A percentile compares a stretch with the other conserved stretches of the same genome.
Evolutionary conservation across 225 moss, liverwort and hornwort genomes (phyloP).

Genomic region (Sphagnum contortum): DNA sequence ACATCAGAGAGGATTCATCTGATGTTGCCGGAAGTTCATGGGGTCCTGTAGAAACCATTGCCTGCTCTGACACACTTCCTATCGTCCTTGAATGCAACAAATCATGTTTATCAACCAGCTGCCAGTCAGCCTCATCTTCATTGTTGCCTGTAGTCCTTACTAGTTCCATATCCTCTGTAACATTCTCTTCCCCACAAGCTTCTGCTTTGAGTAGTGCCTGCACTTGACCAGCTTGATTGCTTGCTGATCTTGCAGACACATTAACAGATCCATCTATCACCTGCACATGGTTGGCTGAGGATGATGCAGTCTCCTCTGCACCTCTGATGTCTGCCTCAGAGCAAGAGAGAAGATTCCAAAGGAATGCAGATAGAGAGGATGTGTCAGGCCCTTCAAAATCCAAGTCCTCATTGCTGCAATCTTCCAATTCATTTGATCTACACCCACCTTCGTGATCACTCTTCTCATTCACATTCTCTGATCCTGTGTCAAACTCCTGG

Average conservation of each 20-base stretch:
- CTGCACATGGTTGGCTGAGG: constrained; percentile 26
- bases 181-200: constrained; percentile 9
- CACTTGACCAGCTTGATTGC: constrained; percentile 11
- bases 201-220: constrained; percentile 36
- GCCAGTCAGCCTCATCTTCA: constrained; percentile 85
- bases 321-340: constrained; percentile 29
- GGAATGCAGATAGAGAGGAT: constrained; percentile 90
- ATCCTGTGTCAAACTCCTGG: background rate
- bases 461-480: background rate
- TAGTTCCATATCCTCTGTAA: constrained; percentile 22
- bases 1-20: constrained; percentile 51
- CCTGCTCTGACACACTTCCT: constrained; percentile 9
- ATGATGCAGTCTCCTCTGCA: constrained; percentile 21
- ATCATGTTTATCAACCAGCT: constrained; percentile 80
- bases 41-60: constrained; percentile 17
- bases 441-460: background rate
- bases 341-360: constrained; percentile 48
- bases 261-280: constrained; percentile 3
- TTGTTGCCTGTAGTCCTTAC: constrained; percentile 34
- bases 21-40: constrained; percentile 63
- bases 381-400: constrained; percentile 81
- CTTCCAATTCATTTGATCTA: constrained; percentile 10
- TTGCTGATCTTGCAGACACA: constrained; percentile 16
- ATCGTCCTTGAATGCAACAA: constrained; percentile 22
- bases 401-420: constrained; percentile 12